Percentiles rank a stretch among this genome's conserved stretches.
phyloP scores from a whole-genome alignment of 306 rosid species.

The Cucurbita ficifolia region DNA sequence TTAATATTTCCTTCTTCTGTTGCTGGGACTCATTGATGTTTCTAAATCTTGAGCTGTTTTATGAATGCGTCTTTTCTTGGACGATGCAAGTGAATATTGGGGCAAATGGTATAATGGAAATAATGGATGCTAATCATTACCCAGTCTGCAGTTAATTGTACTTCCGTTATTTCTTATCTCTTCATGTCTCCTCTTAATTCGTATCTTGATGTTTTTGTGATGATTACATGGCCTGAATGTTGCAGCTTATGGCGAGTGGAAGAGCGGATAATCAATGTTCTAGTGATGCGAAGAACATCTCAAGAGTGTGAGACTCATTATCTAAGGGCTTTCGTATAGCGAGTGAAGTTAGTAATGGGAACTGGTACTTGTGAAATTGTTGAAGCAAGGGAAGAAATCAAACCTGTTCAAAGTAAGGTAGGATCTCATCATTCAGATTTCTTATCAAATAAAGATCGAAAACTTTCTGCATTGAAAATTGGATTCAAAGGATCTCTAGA shows the following conservation, averaged over 20 bases:
- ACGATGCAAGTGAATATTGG: background rate
- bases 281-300: slow-evolving; percentile 11
- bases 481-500: slow-evolving; percentile 51
- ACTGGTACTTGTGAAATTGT: slow-evolving; percentile 82
- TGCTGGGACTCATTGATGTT: background rate
- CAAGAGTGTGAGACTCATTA: background rate
- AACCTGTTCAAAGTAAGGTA: slow-evolving; percentile 24
- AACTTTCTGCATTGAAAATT: slow-evolving; percentile 35
- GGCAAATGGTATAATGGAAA: background rate
- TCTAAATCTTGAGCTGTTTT: background rate
- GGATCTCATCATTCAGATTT: slow-evolving; percentile 9
- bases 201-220: background rate
- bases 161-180: background rate
- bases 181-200: background rate
- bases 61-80: background rate
- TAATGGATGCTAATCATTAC: background rate
- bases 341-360: slow-evolving; percentile 37
- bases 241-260: slow-evolving; percentile 13
- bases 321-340: background rate
- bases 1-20: background rate
- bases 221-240: slow-evolving; percentile 21
- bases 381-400: slow-evolving; percentile 62
- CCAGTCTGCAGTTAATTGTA: background rate
- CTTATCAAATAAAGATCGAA: slow-evolving; percentile 23
- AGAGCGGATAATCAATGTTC: slow-evolving; percentile 7